Conservation (phyloP, 768 basidiomycete species). For the Psilocybe sp. region DNA sequence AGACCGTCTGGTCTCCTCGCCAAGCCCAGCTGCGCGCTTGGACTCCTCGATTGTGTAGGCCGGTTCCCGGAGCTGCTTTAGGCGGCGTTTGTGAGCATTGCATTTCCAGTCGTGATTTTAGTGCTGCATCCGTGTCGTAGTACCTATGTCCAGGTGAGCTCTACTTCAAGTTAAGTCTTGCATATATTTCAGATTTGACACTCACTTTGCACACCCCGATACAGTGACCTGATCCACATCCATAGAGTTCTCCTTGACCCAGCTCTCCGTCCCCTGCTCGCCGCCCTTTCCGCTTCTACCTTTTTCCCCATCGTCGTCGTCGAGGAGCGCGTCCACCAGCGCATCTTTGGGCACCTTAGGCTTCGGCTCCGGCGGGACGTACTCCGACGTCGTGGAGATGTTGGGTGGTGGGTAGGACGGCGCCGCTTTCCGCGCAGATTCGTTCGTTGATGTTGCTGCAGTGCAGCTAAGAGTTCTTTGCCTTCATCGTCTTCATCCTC, state of each 20-base stretch:
- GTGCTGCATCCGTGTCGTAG: constrained; percentile 79
- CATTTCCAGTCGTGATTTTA: constrained; percentile 82
- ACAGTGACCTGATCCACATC: constrained; percentile 77
- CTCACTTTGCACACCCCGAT: constrained; percentile 93
- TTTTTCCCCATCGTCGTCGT: constrained; percentile 21
- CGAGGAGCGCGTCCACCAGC: constrained; percentile 38
- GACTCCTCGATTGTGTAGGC: constrained; percentile 93
- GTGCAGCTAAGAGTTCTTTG: constrained; percentile 51
- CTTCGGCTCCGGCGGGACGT: constrained; percentile 58
- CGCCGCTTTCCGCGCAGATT: constrained; percentile 66
- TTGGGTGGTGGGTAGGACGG: constrained; percentile 70
- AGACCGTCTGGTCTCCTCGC: constrained; percentile 49
- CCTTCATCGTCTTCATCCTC: constrained; percentile 37
- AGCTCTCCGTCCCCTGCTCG: constrained; percentile 25
- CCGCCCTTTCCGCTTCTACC: constrained; percentile 2
- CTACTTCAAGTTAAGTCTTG: neutral
- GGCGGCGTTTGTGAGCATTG: constrained; percentile 89
- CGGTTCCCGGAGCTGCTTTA: constrained; percentile 78
- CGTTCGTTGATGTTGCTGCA: constrained; percentile 52
- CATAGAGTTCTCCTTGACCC: constrained; percentile 73
- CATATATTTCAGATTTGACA: constrained; percentile 5
- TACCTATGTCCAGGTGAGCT: constrained; percentile 43
- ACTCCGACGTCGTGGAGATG: constrained; percentile 73
- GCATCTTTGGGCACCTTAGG: constrained; percentile 40
- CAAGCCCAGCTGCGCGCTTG: constrained; percentile 85